Conservation (phyloP, 192 early-diverging fungal genomes). For the Entomortierella chlamydospora region DNA sequence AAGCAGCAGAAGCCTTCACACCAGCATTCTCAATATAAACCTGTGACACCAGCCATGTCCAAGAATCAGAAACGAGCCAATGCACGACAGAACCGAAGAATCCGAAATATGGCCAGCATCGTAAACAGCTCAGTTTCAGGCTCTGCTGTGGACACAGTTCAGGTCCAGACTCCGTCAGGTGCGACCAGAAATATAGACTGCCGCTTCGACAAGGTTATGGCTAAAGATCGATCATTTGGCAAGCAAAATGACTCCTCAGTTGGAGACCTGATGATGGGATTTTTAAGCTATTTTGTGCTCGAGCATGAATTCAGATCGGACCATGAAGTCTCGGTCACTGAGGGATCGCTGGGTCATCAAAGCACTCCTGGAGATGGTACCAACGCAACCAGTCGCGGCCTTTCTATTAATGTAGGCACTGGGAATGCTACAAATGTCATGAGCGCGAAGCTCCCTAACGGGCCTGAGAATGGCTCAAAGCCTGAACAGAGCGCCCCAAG, state of each 20-base stretch:
- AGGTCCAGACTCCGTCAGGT: neutral
- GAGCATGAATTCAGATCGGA: neutral
- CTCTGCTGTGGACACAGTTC: neutral
- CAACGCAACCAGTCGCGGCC: too few species aligned
- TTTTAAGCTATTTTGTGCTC: neutral
- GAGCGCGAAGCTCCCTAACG: too few species aligned
- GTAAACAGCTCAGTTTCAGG: neutral
- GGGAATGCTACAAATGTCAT: too few species aligned
- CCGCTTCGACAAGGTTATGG: neutral
- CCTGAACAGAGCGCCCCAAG: too few species aligned
- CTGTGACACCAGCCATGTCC: neutral
- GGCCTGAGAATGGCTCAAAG: too few species aligned
- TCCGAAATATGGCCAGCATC: neutral
- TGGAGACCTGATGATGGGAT: neutral
- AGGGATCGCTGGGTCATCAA: neutral
- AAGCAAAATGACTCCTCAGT: neutral
- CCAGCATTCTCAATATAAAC: neutral
- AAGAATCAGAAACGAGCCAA: neutral
- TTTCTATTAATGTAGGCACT: too few species aligned
- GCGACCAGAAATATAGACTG: neutral
- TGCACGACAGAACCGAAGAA: neutral
- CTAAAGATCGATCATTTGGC: neutral
- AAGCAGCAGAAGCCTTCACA: too few species aligned
- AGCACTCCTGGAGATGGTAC: neutral
- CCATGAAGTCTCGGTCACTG: neutral